Evolutionary conservation across 2,329 filamentous ascomycete genomes (phyloP).

Genomic region (Huntiella savannae): DNA sequence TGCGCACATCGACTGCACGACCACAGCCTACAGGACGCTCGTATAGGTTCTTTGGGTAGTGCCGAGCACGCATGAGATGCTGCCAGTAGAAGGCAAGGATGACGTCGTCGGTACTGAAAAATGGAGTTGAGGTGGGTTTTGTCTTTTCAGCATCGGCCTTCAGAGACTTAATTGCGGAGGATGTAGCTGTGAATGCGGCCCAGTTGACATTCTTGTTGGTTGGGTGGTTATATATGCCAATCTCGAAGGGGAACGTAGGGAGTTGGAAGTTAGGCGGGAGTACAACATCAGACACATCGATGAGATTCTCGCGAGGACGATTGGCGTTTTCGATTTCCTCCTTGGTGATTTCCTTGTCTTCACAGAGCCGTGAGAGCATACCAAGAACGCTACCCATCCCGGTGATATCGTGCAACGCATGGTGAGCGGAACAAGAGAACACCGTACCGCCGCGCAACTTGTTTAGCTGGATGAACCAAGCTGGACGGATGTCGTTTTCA

Average conservation of each 20-base stretch:
- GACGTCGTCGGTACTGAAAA: slow-evolving; percentile 3
- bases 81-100: slow-evolving; percentile 1
- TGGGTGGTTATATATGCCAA: background rate
- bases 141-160: background rate
- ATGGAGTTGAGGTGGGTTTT: background rate
- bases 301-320: background rate
- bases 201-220: background rate
- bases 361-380: background rate
- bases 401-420: background rate
- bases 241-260: background rate
- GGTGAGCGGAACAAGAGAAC: background rate
- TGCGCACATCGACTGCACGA: too few relatives aligned
- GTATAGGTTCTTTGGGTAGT: background rate
- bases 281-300: background rate
- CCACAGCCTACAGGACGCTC: too few relatives aligned
- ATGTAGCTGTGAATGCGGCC: background rate
- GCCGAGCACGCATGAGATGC: background rate
- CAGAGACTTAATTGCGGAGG: background rate
- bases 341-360: background rate
- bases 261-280: background rate
- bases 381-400: background rate
- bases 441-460: background rate
- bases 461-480: slow-evolving; percentile 1
- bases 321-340: background rate
- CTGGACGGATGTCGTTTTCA: background rate